Percentiles rank a stretch among this genome's conserved stretches.
Evolutionary conservation across 108 stramenopile genomes (phyloP).

Genomic region (Epipyxis sp.): DNA sequence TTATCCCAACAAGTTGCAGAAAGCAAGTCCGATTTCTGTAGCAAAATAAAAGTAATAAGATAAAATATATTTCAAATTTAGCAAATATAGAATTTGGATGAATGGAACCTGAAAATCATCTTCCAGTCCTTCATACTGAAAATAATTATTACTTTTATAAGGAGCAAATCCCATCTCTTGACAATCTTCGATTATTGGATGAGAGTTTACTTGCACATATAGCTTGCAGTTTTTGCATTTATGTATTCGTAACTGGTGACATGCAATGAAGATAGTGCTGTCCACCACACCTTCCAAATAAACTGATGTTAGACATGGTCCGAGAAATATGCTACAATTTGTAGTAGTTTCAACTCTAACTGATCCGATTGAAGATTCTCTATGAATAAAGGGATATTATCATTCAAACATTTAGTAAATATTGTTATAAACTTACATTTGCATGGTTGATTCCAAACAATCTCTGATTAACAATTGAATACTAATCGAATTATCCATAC

Average conservation of each 20-base stretch:
- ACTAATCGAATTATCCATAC: no score
- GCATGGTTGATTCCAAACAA: no score
- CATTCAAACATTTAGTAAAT: no score
- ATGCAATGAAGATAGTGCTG: background rate
- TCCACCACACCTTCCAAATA: background rate
- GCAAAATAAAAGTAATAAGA: no score
- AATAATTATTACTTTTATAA: background rate
- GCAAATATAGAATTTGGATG: no score
- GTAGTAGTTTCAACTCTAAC: background rate
- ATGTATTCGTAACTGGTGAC: conserved; percentile 19
- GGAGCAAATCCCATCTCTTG: conserved; percentile 21
- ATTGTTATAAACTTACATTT: no score
- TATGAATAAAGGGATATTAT: no score
- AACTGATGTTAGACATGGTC: background rate
- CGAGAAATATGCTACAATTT: background rate
- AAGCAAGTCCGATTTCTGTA: background rate
- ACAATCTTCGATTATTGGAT: conserved; percentile 33
- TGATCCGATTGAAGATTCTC: no score
- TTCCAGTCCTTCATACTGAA: conserved; percentile 13
- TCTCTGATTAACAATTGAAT: no score
- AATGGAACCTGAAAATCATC: no score
- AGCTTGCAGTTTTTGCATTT: background rate
- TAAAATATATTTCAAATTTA: no score
- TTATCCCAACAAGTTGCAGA: background rate
- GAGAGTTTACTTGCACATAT: background rate